phyloP scores from a whole-genome alignment of 768 basidiomycete genomes.

The Chiua virens region DNA sequence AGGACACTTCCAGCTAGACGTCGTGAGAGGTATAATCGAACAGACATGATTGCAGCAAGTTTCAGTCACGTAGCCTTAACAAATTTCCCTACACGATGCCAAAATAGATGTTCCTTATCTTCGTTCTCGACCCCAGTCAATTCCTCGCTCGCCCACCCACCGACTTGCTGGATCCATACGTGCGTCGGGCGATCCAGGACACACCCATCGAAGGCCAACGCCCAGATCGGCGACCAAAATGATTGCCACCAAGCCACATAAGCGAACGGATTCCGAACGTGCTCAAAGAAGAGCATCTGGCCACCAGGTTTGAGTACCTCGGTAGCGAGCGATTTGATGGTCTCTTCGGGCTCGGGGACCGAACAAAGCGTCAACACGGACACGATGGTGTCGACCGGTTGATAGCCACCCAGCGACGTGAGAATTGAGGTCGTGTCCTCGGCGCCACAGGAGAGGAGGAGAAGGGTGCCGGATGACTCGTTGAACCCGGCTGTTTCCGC shows the following conservation, averaged over 20 bases:
- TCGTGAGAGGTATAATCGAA: neutral
- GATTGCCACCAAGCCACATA: conserved; percentile 73
- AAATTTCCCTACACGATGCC: conserved; percentile 58
- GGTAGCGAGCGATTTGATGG: conserved; percentile 45
- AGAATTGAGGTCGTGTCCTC: conserved; percentile 55
- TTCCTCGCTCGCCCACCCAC: conserved; percentile 49
- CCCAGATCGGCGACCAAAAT: conserved; percentile 75
- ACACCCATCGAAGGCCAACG: conserved; percentile 59
- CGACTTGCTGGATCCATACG: conserved; percentile 43
- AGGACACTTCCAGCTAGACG: neutral
- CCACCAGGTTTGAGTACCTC: conserved; percentile 66
- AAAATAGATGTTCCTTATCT: conserved; percentile 56
- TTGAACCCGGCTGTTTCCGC: conserved; percentile 53
- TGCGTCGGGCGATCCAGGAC: conserved; percentile 56
- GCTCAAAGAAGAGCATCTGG: conserved; percentile 66
- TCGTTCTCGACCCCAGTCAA: conserved; percentile 54
- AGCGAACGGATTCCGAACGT: conserved; percentile 52
- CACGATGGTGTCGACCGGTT: conserved; percentile 58
- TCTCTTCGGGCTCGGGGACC: conserved; percentile 53
- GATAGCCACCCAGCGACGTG: conserved; percentile 35
- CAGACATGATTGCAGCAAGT: neutral
- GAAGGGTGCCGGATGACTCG: conserved; percentile 51
- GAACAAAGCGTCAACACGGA: conserved; percentile 68
- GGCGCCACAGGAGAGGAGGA: conserved; percentile 64
- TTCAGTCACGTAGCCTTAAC: conserved; percentile 39